Base-by-base conservation (phyloP, 306 rosid species). In the Cicer arietinum region DNA sequence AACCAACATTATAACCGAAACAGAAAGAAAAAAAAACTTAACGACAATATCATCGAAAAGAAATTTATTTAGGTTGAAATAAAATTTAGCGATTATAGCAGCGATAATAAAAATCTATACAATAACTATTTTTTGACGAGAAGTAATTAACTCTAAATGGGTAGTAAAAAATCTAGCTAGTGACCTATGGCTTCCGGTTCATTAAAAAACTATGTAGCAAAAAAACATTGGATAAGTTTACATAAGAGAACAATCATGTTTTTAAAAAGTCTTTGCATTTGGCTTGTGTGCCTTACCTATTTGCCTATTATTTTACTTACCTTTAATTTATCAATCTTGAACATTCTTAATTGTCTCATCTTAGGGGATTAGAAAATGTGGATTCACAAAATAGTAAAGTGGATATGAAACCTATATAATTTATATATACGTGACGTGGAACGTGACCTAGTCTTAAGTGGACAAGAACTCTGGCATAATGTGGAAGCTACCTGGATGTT, bases 401-500 rank as follows among this genome's bases (percentile, higher is more conserved):
- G 59, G 51, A n/a, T 45, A 41, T 13, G 51, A 78, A 79, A 75
- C 30, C n/a, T 71, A 51, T 71, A 51, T 25, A 57, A 46, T 39
- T 42, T 0, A 7, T 22, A 3, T 30, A 25, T 10, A 10, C n/a
- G 67, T 78, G 90, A 81, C 76, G 82, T 78, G 82, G 76, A 47
- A 64, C 11, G 6, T 79, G 80, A 82, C 77, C 1, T 37, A 46
- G 66, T 16, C 63, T 7, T 48, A 9, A 58, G 14, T 22, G 59
- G 78, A 76, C 57, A 84, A 81, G 69, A 83, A 77, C 74, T 64
- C 59, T 7, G 67, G 61, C 64, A 20, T 17, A 45, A 46, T 62
- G 79, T 35, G 82, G 91, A 88, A 88, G 84, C 67, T 83, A 42
- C 91, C 77, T 3, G 81, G 91, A 81, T 77, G 85, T 69, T 81